Base-by-base conservation (phyloP, 768 basidiomycete species). In the Mycena latifolia region DNA sequence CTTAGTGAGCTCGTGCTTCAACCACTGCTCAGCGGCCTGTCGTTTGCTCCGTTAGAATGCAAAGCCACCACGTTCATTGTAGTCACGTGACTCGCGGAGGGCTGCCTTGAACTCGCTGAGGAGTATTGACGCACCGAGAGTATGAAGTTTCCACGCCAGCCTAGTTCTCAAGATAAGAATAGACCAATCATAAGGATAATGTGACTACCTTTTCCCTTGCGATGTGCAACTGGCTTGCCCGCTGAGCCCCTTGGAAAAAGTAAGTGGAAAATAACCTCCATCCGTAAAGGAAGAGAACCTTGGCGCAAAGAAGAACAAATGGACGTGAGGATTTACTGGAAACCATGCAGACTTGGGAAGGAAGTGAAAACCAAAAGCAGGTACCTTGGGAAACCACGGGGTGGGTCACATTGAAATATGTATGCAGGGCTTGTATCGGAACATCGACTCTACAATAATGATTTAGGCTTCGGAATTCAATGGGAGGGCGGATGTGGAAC, bases 131-230 rank as follows among this genome's bases (percentile, higher is more conserved):
- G 22, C 57, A 62, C 96, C 3, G 94, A 95, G 12, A 98, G 79
- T 22, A 98, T 72, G 76, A 95, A 98, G 52, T 98, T 98, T 52
- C 96, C 98, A 74, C 97, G 82, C 98, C 97, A 99, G 1, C 96
- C 93, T 89, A 41, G 3, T 28, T 56, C 6, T 6, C 17, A 39
- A 52, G n/a, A 12, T 55, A 46, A 64, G 14, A 28, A 50, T 8
- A 18, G n/a, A 56, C 50, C n/a, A n/a, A 48, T 25, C 17, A 2
- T 6, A 18, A 15, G n/a, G 22, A 47, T 7, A 7, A 37, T 11
- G 8, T 24, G 6, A 69, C 27, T 65, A 89, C 92, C 95, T 88
- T 94, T 97, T 43, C 94, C 95, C 77, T 93, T 95, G 12, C 95
- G 86, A 77, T 98, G 96, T 6, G 95, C 94, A 0, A 99, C 97